These are phyloP conservation scores for Aspergillus viridinutans DNA, from an alignment of 2,329 filamentous ascomycete species.

Conservation along the genomic window DNA sequence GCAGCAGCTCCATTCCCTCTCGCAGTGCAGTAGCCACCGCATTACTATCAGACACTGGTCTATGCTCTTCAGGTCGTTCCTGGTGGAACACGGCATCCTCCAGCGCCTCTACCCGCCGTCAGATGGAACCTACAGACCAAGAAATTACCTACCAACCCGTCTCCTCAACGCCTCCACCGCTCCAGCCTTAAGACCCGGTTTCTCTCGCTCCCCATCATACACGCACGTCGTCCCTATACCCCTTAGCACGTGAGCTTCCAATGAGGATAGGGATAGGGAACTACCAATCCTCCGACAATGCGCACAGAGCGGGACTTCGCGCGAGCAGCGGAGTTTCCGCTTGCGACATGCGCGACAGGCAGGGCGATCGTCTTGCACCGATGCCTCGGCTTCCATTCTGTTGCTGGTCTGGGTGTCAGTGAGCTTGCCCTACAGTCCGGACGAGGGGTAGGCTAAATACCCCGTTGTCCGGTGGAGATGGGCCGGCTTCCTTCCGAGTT, in stretches of 20 bases:
- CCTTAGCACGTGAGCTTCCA: neutral
- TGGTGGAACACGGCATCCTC: slow-evolving; percentile 2
- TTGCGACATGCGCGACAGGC: slow-evolving; percentile 1
- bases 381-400: neutral
- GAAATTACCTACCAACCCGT: slow-evolving; percentile 24
- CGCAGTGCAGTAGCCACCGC: neutral
- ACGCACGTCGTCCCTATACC: slow-evolving; percentile 17
- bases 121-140: neutral
- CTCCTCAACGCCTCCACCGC: slow-evolving; percentile 35
- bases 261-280: neutral
- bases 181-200: slow-evolving; percentile 37
- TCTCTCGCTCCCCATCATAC: slow-evolving; percentile 30
- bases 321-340: slow-evolving; percentile 2
- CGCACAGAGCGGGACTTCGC: neutral
- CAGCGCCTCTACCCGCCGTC: slow-evolving; percentile 1
- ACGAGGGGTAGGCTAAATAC: neutral
- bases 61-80: too few relatives aligned
- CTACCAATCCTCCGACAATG: slow-evolving; percentile 5
- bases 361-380: neutral
- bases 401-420: too few relatives aligned
- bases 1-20: neutral
- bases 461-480: neutral
- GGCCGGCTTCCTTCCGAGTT: neutral
- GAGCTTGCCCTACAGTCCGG: neutral
- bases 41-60: neutral